Base-by-base conservation (phyloP, 1,284 basidiomycete species). In the Ceraceosorus bombacis region DNA sequence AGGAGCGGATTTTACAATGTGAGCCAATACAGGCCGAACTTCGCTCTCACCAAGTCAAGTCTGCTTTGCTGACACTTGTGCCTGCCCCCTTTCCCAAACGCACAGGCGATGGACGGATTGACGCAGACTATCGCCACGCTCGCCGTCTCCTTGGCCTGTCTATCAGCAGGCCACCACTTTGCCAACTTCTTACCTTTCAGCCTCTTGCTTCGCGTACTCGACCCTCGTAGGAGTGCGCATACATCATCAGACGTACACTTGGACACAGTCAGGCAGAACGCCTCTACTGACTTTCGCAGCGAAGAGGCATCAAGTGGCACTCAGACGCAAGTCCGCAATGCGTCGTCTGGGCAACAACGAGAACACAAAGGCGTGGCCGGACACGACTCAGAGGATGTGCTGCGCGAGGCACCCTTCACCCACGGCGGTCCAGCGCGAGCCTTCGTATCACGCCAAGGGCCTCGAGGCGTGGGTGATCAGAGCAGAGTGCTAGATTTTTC, bases 1-100 rank as follows among this genome's bases (percentile, higher is more conserved):
- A 83, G 89, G 53, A 80, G 82, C 57, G 87, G 90, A 57, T 81
- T 97, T 49, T 82, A 85, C 69, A 85, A 90, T 76, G 94, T 92
- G 67, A 60, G 88, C 9, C 12, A 9, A 12, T 5, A 12, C 49
- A 5, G 7, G 9, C 8, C 49, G 27, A 3, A 27, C 27, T 27
- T 27, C 27, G 27, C 27, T 27, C 27, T 27, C 27, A 27, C 27
- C 27, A 27, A 27, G 27, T 27, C 27, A 27, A 27, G 27, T 27
- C 27, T 27, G 27, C 27, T 27, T 27, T 27, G 27, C 27, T 27
- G 27, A 27, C 2, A 27, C 1, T 2, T 27, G 27, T 27, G 27
- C 27, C 27, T 27, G 27, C 27, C 27, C 27, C 27, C 27, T 27
- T 27, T 27, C 27, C 27, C 27, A 27, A 27, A 27, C 27, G 27